Evolutionary conservation across 345 rosid species (phyloP).

Genomic region (Salix arbutifolia): DNA sequence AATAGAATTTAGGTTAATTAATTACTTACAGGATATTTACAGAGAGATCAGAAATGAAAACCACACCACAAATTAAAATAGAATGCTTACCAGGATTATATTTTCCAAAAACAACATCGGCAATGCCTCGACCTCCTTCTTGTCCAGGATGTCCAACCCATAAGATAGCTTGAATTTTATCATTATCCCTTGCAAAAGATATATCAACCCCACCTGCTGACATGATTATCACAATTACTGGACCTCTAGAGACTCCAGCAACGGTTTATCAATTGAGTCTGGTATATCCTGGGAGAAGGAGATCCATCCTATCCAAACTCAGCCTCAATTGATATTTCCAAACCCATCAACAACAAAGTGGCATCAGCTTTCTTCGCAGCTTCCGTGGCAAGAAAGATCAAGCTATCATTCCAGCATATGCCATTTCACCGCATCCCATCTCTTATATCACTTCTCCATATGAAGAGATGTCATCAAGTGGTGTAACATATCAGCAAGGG

Average conservation of each 20-base stretch:
- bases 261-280: constrained; percentile 43
- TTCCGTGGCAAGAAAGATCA: constrained; percentile 30
- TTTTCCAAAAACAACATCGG: constrained; percentile 53
- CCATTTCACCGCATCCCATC: constrained; percentile 42
- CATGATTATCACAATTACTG: constrained; percentile 53
- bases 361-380: constrained; percentile 41
- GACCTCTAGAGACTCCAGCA: constrained; percentile 38
- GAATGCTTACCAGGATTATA: constrained; percentile 49
- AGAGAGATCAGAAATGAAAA: too few relatives aligned
- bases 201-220: constrained; percentile 53
- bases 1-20: background rate
- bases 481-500: constrained; percentile 42
- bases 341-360: constrained; percentile 38
- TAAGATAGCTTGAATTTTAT: constrained; percentile 30
- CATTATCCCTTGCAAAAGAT: constrained; percentile 33
- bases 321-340: constrained; percentile 45
- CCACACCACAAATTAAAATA: background rate
- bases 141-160: constrained; percentile 73
- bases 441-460: constrained; percentile 23
- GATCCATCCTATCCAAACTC: constrained; percentile 46
- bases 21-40: too few relatives aligned
- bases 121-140: constrained; percentile 62
- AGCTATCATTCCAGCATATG: constrained; percentile 35
- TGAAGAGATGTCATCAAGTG: constrained; percentile 36
- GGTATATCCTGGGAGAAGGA: constrained; percentile 48